Conservation (phyloP, 805 yeast genomes). For the Kluyveromyces wickerhamii region DNA sequence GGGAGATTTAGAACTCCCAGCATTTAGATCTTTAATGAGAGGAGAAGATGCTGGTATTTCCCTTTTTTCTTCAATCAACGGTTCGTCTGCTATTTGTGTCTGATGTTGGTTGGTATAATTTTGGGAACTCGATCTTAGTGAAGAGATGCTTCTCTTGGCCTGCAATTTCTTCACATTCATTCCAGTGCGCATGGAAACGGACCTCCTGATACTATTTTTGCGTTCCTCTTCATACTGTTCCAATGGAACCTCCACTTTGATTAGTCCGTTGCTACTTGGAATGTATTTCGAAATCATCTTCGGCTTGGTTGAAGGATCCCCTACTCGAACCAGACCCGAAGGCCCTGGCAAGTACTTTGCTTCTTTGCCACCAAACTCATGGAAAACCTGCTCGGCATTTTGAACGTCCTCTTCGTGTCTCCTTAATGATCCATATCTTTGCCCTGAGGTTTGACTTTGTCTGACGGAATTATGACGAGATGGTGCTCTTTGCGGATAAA, state of each 20-base stretch:
- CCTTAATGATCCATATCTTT: constrained; percentile 4
- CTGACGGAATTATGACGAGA: constrained; percentile 7
- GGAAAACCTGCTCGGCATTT: constrained; percentile 28
- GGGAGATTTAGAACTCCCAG: too few species aligned
- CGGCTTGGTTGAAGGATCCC: constrained; percentile 8
- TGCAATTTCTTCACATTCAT: constrained; percentile 5
- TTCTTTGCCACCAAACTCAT: constrained; percentile 29
- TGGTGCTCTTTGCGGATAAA: constrained; percentile 3
- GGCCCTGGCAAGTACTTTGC: constrained; percentile 23
- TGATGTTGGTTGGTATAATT: background rate
- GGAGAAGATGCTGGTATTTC: background rate
- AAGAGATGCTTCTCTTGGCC: constrained; percentile 2
- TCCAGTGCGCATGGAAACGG: constrained; percentile 12
- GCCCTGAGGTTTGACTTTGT: background rate
- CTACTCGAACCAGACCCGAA: constrained; percentile 15
- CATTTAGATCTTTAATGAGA: too few species aligned
- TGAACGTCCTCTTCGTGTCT: constrained; percentile 5
- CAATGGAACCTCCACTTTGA: constrained; percentile 61
- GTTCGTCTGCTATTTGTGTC: background rate
- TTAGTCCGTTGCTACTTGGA: constrained; percentile 66
- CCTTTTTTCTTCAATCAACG: background rate
- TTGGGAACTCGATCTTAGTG: constrained; percentile 7
- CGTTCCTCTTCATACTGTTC: constrained; percentile 19
- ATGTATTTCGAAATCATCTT: constrained; percentile 59
- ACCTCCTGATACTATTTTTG: constrained; percentile 11